Evolutionary conservation across 352 stramenopile genomes (phyloP), one percentile per base, ranked within the genome.

Genomic region (Phytophthora fragariaefolia): DNA sequence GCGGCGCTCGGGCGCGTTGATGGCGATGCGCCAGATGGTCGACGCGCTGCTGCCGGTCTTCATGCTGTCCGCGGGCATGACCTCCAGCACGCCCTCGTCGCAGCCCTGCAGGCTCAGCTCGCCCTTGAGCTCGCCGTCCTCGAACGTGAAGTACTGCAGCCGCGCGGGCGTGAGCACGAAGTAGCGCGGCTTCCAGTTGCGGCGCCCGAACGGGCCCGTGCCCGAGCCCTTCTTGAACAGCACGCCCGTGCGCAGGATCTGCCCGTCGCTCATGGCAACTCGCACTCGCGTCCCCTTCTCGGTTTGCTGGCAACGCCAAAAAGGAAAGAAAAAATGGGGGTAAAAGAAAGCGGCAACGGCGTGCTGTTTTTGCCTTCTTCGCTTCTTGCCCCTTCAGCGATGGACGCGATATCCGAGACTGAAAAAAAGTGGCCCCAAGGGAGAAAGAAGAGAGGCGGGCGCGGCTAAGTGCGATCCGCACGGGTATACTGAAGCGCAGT

Each of bases 161-260:
- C 75, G 83, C 7, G 68, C 56, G 0, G 73, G 61, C 22, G 83
- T 93, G 6, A 95, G 74, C 45, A 90, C 80, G 62, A 93, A 92
- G 66, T 88, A 91, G 46, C 86, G 82, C 45, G 86, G 84, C 63
- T 95, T 95, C 86, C 86, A 95, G 61, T 85, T 88, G 57, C 81
- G 80, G 28, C 82, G 79, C 2, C 87, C 85, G 62, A 95, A 84
- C n/a, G 83, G 76, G 3, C 82, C 79, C 4, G 71, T 65, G 60
- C 83, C 83, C 2, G 76, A 87, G 48, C 87, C 83, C 51, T 92
- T 92, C 70, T 95, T 95, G 72, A 93, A 93, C 28, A 95, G 66
- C 63, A 95, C 83, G 10, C 87, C 87, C 9, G 83, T 90, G 72
- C 87, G 83, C 46, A 91, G 66, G 42, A 90, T 78, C 48, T 83